Base-by-base conservation (phyloP, 2,329 filamentous ascomycete species). In the Pestalotiopsis fici region DNA sequence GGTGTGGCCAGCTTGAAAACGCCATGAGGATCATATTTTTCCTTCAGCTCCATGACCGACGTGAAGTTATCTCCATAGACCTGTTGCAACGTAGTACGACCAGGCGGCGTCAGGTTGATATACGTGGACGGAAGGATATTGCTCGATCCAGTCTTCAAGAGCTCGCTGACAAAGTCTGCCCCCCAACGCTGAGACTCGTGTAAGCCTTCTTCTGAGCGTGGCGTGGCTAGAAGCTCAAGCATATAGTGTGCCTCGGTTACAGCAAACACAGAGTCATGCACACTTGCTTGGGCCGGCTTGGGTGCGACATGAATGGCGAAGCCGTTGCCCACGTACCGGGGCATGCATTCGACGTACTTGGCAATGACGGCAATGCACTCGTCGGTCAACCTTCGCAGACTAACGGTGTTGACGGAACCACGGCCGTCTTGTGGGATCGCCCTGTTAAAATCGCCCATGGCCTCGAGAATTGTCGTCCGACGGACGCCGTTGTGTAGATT, bases 1-100 rank as follows among this genome's bases (percentile, higher is more conserved):
- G 43, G 43, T 23, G 43, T 61, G 59, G 59, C 35, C 27, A 23
- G n/a, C n/a, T 61, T 61, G 60, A 47, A 63, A 54, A 63, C 39
- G 28, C 50, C 13, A 5, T 23, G 35, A n/a, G 60, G 60, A 63
- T 63, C 60, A 37, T 63, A 54, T 9, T 28, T 43, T 21, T 27
- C 18, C 39, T 63, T 63, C 12, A 63, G 35, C 5, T 47, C 35
- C 60, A 63, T 23, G 28, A 63, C 12, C 13, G 25, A 11, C 11
- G 1, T 9, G 18, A 23, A 63, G 3, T 54, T 31, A 23, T 31
- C 21, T 11, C 60, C 60, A 50, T 50, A 63, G 35, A 61, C 39
- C 3, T 31, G 28, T 13, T 31, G 9, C 11, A 31, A n/a, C 2
- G n/a, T 23, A 12, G 27, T 39, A 11, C 31, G 25, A 5, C 21